Base-by-base conservation (phyloP, 2,329 filamentous ascomycete species). In the Phialemoniopsis sp. region DNA sequence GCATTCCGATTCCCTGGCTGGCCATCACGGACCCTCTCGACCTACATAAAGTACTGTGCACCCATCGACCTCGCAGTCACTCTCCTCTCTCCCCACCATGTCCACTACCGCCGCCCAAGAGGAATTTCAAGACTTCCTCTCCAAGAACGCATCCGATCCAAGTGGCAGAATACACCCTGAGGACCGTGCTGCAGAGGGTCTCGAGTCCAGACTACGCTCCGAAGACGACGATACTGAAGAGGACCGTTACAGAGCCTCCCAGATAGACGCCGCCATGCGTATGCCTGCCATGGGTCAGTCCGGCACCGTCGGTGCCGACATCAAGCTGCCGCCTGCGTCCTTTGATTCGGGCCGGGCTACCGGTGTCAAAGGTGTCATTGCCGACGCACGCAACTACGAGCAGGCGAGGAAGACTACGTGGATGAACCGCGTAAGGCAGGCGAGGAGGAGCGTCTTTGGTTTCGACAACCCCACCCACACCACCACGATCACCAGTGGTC, bases 301-400 rank as follows among this genome's bases (percentile, higher is more conserved):
- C 44, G 51, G 56, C 48, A 70, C 56, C 57, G 55, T 46, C 45
- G 72, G 58, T 62, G 52, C 57, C 43, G 70, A 69, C 41, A 62
- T 87, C 53, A 75, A 73, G 55, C 76, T 86, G 44, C 80, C 80
- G 13, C 79, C 78, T 9, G 67, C 68, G 12, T 73, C 70, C 40
- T 83, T 84, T 54, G 78, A 87, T 58, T 78, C 69, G 38, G 82
- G 84, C 42, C 76, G 80, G 48, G 82, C 86, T 50, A 91, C 87
- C 3, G 87, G 87, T 34, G 87, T 89, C 50, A 91, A 91, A 68
- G 87, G 87, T 46, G 87, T 93, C 60, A 91, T 93, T 55, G 85
- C 87, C 51, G 87, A 93, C 57, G 87, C 87, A 29, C 76, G 86
- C 54, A 80, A 82, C 53, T 91, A 85, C 60, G 84, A 88, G 64